A percentile compares a stretch with the other conserved stretches of the same genome.
These are phyloP conservation scores for Fusarium hostae DNA, from an alignment of 2,329 filamentous ascomycete genomes.

Conservation along the genomic window DNA sequence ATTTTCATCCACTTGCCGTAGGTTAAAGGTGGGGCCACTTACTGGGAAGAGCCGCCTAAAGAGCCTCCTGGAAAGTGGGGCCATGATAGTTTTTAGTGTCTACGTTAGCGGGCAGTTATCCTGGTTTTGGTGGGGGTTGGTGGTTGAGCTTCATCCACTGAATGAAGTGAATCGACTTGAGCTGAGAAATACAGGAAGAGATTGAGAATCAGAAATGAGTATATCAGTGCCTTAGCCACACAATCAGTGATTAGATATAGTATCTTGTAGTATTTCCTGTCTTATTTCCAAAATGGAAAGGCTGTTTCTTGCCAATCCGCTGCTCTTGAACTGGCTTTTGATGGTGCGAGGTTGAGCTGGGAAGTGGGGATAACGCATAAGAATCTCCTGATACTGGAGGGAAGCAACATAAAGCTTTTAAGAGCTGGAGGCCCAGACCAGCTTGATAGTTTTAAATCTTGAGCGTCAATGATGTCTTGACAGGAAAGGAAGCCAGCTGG, in stretches of 20 bases:
- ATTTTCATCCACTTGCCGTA: constrained; percentile 25
- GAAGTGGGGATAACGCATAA: constrained; percentile 1
- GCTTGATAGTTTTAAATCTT: no score
- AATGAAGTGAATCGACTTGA: neutral
- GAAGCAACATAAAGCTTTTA: neutral
- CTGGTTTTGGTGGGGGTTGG: neutral
- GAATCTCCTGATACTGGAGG: neutral
- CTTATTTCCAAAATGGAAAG: neutral
- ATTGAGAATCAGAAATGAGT: neutral
- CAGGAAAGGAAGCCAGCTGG: neutral
- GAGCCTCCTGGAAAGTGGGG: constrained; percentile 18
- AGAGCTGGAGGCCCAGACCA: neutral
- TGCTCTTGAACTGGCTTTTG: neutral
- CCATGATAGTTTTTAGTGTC: neutral
- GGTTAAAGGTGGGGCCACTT: constrained; percentile 3
- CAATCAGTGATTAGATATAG: neutral
- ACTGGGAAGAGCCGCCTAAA: neutral
- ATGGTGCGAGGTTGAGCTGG: constrained; percentile 3
- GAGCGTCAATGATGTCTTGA: no score
- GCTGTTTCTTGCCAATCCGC: neutral
- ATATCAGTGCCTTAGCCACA: neutral
- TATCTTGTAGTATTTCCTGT: neutral
- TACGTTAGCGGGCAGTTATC: neutral
- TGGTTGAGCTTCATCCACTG: neutral
- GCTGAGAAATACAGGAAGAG: neutral